A percentile compares a stretch with the other conserved stretches of the same genome.
These are phyloP conservation scores for Edaphochlamys debaryana DNA, from an alignment of 139 green algal species.

Conservation along the genomic window DNA sequence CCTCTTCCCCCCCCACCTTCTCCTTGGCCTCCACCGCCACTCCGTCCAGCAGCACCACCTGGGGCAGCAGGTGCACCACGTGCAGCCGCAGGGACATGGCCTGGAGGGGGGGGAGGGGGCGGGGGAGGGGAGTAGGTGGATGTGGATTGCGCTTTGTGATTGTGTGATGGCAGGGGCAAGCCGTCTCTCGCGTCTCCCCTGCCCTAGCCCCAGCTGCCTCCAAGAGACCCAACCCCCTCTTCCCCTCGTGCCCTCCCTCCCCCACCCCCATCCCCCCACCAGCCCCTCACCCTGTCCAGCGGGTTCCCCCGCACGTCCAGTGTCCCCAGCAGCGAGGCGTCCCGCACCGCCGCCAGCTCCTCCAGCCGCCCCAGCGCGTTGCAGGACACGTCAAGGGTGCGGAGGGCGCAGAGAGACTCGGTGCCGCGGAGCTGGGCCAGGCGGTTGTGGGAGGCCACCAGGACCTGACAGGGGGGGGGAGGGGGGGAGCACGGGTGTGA, in stretches of 20 bases:
- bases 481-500: too few species aligned
- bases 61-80: constrained; percentile 61
- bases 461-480: constrained; percentile 48
- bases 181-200: too few species aligned
- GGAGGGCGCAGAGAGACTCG: constrained; percentile 34
- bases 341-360: constrained; percentile 34
- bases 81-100: constrained; percentile 56
- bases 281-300: constrained; percentile 16
- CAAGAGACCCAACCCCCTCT: neutral
- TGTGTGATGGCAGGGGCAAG: too few species aligned
- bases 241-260: neutral
- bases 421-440: constrained; percentile 41
- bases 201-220: neutral
- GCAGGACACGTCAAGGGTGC: constrained; percentile 53
- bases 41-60: constrained; percentile 62
- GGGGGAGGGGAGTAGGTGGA: too few species aligned
- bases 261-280: neutral
- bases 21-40: constrained; percentile 54
- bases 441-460: constrained; percentile 50
- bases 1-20: constrained; percentile 56
- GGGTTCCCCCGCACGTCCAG: constrained; percentile 53
- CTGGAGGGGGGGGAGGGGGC: neutral
- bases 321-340: constrained; percentile 37
- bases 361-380: constrained; percentile 56
- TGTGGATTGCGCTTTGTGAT: too few species aligned